These are phyloP conservation scores for Chytridium lagenaria DNA, from an alignment of 371 early-diverging fungal species.

Conservation along the genomic window DNA sequence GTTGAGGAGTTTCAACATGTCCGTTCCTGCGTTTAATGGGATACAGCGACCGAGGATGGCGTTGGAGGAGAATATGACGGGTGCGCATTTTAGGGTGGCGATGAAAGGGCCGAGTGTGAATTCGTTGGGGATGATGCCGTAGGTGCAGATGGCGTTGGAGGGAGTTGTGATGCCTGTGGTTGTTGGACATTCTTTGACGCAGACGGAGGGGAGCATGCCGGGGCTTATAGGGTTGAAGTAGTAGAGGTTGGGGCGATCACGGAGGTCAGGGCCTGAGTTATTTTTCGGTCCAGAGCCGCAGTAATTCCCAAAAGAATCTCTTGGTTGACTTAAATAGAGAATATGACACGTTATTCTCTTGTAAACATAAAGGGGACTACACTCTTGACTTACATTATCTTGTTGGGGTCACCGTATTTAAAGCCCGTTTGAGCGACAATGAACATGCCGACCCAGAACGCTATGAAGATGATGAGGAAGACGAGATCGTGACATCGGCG, in stretches of 20 bases:
- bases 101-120: background rate
- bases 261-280: conserved; percentile 30
- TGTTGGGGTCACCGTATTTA: conserved; percentile 39
- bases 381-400: conserved; percentile 45
- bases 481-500: conserved; percentile 44
- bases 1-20: conserved; percentile 9
- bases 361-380: too few species aligned
- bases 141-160: conserved; percentile 34
- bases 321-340: conserved; percentile 30
- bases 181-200: conserved; percentile 46
- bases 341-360: too few species aligned
- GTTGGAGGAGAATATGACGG: conserved; percentile 32
- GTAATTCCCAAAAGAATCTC: conserved; percentile 38
- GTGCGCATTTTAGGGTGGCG: conserved; percentile 25
- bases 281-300: conserved; percentile 37
- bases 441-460: conserved; percentile 51
- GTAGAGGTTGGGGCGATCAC: conserved; percentile 41
- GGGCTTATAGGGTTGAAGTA: conserved; percentile 41
- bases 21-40: conserved; percentile 15
- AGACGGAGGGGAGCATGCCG: conserved; percentile 27
- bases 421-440: conserved; percentile 43
- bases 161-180: conserved; percentile 27
- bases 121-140: conserved; percentile 28
- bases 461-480: conserved; percentile 44
- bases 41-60: conserved; percentile 45